Percentiles rank a stretch among this genome's conserved stretches.
These are phyloP conservation scores for Fusarium sp. DNA, from an alignment of 2,329 filamentous ascomycete genomes.

Conservation along the genomic window DNA sequence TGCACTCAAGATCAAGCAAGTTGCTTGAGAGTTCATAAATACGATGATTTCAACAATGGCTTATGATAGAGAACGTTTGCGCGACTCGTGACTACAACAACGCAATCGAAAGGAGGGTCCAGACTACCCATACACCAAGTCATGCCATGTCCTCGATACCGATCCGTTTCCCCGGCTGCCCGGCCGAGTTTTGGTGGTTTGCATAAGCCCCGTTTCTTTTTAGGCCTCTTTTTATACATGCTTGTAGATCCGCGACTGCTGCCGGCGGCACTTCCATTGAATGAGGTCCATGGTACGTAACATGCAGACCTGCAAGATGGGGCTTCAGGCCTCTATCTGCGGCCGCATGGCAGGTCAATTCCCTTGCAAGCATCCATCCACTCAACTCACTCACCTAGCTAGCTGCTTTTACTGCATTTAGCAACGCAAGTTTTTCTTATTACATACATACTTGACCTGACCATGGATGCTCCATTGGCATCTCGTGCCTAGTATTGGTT, in stretches of 20 bases:
- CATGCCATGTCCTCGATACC: neutral
- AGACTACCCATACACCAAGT: neutral
- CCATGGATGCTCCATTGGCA: neutral
- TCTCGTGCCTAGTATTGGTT: conserved; percentile 6
- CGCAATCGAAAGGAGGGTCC: neutral
- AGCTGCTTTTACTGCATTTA: conserved; percentile 3
- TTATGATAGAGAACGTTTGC: neutral
- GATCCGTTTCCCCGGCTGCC: neutral
- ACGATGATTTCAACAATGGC: neutral
- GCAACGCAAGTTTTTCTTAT: neutral
- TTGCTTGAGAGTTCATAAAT: neutral
- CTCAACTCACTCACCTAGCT: neutral
- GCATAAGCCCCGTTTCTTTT: neutral
- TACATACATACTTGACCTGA: neutral
- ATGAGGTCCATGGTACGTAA: no score
- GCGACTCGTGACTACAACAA: neutral
- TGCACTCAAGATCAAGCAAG: neutral
- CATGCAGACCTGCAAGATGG: no score
- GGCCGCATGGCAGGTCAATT: neutral
- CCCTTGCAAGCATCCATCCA: neutral
- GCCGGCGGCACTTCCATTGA: neutral
- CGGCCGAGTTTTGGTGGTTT: neutral
- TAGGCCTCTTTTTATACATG: neutral
- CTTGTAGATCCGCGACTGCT: neutral
- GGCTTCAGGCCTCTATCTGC: neutral